Conservation (phyloP, 2,329 filamentous ascomycete genomes). For the Cercospora zeae-maydis region DNA sequence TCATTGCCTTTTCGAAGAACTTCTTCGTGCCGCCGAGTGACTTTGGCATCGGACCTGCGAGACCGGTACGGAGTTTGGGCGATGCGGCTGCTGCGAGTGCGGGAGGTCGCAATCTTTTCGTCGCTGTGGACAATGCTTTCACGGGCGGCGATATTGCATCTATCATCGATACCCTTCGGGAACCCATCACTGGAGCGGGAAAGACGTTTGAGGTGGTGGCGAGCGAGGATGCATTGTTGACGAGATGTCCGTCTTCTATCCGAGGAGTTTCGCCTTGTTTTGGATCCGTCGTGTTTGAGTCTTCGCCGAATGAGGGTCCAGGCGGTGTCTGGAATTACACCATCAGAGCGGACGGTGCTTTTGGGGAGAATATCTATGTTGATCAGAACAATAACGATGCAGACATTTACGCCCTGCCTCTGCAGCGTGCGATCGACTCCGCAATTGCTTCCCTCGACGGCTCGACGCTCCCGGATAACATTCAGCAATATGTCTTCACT, state of each 20-base stretch:
- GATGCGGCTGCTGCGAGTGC: constrained; percentile 59
- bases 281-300: constrained; percentile 69
- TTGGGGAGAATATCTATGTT: constrained; percentile 64
- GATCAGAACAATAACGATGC: constrained; percentile 66
- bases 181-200: constrained; percentile 55
- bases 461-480: constrained; percentile 37
- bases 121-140: constrained; percentile 72
- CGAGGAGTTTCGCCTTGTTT: constrained; percentile 68
- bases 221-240: constrained; percentile 56
- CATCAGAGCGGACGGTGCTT: constrained; percentile 67
- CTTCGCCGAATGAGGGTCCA: constrained; percentile 67
- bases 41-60: constrained; percentile 66
- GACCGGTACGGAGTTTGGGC: constrained; percentile 60
- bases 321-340: constrained; percentile 80
- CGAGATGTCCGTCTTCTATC: constrained; percentile 56
- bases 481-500: constrained; percentile 73
- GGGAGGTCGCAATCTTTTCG: constrained; percentile 63
- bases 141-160: constrained; percentile 66
- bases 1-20: constrained; percentile 62
- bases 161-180: constrained; percentile 62
- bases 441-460: constrained; percentile 61
- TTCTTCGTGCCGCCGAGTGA: constrained; percentile 74
- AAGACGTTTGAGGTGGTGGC: constrained; percentile 55
- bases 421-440: constrained; percentile 74
- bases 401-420: constrained; percentile 72